Percentiles rank a stretch among this genome's conserved stretches.
Evolutionary conservation across 345 rosid species (phyloP).

Genomic region (Capsella bursapastoris): DNA sequence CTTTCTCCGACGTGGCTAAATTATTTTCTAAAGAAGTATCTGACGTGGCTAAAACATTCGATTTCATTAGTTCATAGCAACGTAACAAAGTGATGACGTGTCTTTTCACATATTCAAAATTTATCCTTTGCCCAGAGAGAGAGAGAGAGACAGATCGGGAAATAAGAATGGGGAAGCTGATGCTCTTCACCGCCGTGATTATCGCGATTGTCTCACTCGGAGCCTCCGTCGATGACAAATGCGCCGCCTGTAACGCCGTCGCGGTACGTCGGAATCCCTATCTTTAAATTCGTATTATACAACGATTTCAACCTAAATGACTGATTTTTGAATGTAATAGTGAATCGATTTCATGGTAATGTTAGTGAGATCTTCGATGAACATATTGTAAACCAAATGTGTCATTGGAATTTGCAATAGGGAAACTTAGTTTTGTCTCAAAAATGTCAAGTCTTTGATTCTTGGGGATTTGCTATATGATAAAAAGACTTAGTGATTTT

Average conservation of each 20-base stretch:
- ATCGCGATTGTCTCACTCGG: conserved; percentile 46
- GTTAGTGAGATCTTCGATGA: no score
- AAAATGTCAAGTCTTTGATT: background rate
- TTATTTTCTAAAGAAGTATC: no score
- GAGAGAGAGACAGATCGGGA: conserved; percentile 3
- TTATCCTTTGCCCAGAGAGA: background rate
- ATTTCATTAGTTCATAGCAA: conserved; percentile 7
- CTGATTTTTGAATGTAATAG: no score
- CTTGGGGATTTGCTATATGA: background rate
- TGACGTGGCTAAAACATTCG: background rate
- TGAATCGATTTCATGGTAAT: no score
- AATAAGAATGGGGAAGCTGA: conserved; percentile 34
- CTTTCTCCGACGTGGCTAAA: background rate
- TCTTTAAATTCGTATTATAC: background rate
- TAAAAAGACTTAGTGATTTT: background rate
- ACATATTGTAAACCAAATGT: no score
- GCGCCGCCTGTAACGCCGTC: conserved; percentile 87
- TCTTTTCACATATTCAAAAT: background rate
- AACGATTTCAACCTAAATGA: no score
- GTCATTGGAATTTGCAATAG: background rate
- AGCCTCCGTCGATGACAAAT: conserved; percentile 65
- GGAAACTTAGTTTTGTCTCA: background rate
- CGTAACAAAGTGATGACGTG: conserved; percentile 26
- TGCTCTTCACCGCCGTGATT: conserved; percentile 30
- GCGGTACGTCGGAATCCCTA: conserved; percentile 56